phyloP scores from a whole-genome alignment of 2,329 filamentous ascomycete species.

The Pseudopithomyces chartarum region DNA sequence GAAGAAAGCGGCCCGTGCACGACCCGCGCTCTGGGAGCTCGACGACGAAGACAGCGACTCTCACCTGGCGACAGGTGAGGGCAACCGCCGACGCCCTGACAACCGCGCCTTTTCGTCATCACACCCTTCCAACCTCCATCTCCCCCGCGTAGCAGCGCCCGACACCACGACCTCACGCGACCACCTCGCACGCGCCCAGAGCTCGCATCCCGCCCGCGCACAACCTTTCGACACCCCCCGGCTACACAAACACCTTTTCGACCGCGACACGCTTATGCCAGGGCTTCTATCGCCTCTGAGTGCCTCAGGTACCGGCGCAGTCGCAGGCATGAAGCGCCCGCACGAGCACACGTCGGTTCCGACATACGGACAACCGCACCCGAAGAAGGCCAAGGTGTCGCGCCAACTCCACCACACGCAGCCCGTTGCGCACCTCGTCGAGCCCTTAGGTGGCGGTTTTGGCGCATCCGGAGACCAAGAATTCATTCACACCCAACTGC shows the following conservation, averaged over 20 bases:
- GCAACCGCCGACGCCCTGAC: background rate
- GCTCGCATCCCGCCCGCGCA: conserved; percentile 1
- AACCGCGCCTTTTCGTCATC: background rate
- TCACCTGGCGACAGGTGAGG: conserved; percentile 3
- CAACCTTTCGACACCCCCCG: conserved; percentile 8
- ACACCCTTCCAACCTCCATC: background rate
- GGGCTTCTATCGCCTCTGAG: conserved; percentile 35
- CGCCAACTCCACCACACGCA: conserved; percentile 43
- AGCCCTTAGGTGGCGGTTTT: conserved; percentile 42
- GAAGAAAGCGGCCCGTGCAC: conserved; percentile 4
- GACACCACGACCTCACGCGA: background rate
- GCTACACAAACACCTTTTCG: conserved; percentile 7
- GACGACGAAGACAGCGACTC: conserved; percentile 18
- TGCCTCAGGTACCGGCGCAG: conserved; percentile 36
- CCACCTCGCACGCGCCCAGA: conserved; percentile 11
- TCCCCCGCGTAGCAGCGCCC: background rate
- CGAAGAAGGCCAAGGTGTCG: conserved; percentile 43
- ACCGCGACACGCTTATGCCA: conserved; percentile 36
- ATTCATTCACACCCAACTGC: conserved; percentile 60
- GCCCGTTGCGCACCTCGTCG: conserved; percentile 35
- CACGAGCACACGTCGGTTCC: conserved; percentile 26
- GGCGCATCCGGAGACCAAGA: conserved; percentile 47
- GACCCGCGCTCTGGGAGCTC: conserved; percentile 25
- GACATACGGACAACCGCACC: conserved; percentile 27
- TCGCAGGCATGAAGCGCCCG: conserved; percentile 43